Evolutionary conservation across 108 stramenopile species (phyloP).

Genomic region (Asterionellopsis glacialis): DNA sequence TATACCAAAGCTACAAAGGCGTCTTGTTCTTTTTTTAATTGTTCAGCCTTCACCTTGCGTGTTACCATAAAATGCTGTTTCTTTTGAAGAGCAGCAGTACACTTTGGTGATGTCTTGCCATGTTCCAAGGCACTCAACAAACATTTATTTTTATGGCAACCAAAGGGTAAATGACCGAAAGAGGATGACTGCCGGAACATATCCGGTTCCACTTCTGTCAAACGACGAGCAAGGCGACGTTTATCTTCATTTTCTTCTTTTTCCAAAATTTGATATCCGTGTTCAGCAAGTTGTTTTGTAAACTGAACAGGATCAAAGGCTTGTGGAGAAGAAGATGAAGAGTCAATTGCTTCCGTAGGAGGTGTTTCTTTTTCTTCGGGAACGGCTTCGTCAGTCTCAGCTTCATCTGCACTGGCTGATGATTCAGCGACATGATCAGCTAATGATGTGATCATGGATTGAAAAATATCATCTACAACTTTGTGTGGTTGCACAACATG

Average conservation of each 20-base stretch:
- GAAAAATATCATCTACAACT: background rate
- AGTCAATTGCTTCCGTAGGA: background rate
- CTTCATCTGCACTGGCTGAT: too few relatives aligned
- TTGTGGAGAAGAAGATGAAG: background rate
- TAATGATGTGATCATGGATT: background rate
- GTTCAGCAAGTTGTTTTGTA: slow-evolving; percentile 9
- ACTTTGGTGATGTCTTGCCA: slow-evolving; percentile 6
- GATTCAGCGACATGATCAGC: slow-evolving; percentile 1
- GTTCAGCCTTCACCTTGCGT: slow-evolving; percentile 1
- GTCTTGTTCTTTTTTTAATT: slow-evolving; percentile 9
- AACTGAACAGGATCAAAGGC: slow-evolving; percentile 7
- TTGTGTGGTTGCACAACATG: background rate
- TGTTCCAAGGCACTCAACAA: slow-evolving; percentile 17
- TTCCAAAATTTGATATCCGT: slow-evolving; percentile 7
- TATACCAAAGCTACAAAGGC: background rate
- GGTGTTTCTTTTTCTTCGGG: too few relatives aligned
- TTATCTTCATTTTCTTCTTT: slow-evolving; percentile 8
- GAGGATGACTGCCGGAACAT: slow-evolving; percentile 11
- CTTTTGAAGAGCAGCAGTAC: slow-evolving; percentile 6
- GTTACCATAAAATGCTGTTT: slow-evolving; percentile 12
- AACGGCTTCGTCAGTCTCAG: too few relatives aligned
- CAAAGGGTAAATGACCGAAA: slow-evolving; percentile 8
- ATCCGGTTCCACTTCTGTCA: slow-evolving; percentile 30
- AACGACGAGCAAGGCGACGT: slow-evolving; percentile 30
- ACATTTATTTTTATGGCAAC: slow-evolving; percentile 22